Percentiles rank a stretch among this genome's conserved stretches.
phyloP scores from a whole-genome alignment of 1,139 yeast species.

The Pichia sp. region DNA sequence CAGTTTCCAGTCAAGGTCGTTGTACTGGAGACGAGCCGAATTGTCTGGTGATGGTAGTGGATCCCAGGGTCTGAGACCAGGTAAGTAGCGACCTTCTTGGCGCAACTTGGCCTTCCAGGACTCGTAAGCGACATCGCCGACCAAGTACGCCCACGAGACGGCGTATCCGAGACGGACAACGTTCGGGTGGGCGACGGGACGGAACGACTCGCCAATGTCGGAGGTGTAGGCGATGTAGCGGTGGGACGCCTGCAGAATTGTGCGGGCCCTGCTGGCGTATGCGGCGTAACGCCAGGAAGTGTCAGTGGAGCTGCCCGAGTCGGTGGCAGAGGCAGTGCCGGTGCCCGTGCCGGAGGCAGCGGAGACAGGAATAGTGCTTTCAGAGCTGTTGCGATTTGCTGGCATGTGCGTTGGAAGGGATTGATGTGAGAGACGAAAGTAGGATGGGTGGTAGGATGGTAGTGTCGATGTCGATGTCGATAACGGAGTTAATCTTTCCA shows the following conservation, averaged over 20 bases:
- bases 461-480: no score
- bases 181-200: constrained; percentile 73
- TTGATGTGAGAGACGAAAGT: no score
- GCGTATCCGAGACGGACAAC: constrained; percentile 63
- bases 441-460: no score
- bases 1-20: constrained; percentile 52
- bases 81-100: constrained; percentile 56
- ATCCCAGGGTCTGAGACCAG: constrained; percentile 68
- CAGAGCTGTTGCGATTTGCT: no score
- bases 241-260: constrained; percentile 68
- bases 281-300: constrained; percentile 63
- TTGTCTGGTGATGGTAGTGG: constrained; percentile 37
- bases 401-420: no score
- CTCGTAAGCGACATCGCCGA: constrained; percentile 73
- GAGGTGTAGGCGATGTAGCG: constrained; percentile 83
- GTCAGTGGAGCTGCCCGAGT: constrained; percentile 18
- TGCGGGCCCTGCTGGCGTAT: constrained; percentile 66
- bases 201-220: constrained; percentile 83
- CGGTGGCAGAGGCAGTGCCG: not conserved
- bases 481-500: no score
- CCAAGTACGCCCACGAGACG: constrained; percentile 66
- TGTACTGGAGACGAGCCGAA: constrained; percentile 35
- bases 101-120: constrained; percentile 69
- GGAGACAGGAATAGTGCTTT: no score
- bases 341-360: no score